phyloP scores from a whole-genome alignment of 164 flowering plant species.

The Sextonia rubra region DNA sequence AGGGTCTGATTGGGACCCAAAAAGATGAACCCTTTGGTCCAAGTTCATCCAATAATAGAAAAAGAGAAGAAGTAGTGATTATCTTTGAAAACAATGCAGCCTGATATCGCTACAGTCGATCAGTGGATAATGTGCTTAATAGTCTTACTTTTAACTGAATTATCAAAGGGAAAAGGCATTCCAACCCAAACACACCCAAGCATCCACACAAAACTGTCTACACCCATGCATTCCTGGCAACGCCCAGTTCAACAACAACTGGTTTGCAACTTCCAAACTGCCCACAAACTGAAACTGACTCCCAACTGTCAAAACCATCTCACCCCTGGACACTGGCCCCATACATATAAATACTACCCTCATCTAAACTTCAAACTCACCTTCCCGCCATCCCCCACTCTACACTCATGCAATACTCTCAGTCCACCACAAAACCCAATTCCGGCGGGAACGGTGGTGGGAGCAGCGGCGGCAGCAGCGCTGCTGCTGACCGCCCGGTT shows the following conservation, averaged over 20 bases:
- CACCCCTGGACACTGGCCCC: not conserved
- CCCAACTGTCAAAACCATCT: too few relatives aligned
- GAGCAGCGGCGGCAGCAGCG: conserved; percentile 6
- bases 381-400: conserved; percentile 13
- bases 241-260: conserved; percentile 19
- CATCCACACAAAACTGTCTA: conserved; percentile 15
- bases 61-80: too few relatives aligned
- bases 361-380: conserved; percentile 13
- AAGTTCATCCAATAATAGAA: too few relatives aligned
- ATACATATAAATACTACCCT: conserved; percentile 7
- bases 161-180: not conserved
- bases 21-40: too few relatives aligned
- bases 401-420: not conserved
- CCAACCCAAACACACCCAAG: conserved; percentile 15
- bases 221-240: conserved; percentile 1
- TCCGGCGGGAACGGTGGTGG: conserved; percentile 1
- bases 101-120: too few relatives aligned
- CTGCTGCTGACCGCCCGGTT: not conserved
- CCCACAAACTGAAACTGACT: conserved; percentile 4
- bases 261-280: conserved; percentile 11
- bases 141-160: not conserved
- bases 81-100: too few relatives aligned
- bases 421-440: not conserved
- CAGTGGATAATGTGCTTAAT: too few relatives aligned
- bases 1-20: too few relatives aligned